Conservation (phyloP, 495 filamentous ascomycete genomes). For the Ascobolus immersus region DNA sequence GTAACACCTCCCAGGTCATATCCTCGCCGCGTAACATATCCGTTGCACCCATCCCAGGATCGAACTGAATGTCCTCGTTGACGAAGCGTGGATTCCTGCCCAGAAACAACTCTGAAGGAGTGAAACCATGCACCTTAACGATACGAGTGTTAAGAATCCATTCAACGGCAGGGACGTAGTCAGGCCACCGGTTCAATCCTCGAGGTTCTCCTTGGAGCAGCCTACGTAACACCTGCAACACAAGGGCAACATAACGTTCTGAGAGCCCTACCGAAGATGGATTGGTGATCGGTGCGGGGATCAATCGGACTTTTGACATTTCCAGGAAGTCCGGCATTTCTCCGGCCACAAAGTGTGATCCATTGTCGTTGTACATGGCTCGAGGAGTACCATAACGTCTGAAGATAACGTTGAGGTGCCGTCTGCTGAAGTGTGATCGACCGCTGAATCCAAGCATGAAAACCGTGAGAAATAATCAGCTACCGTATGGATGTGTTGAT, state of each 20-base stretch:
- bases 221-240: not conserved
- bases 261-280: not conserved
- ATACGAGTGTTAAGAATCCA: constrained; percentile 2
- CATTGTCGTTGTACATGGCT: constrained; percentile 2
- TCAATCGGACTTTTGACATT: not conserved
- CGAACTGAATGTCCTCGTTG: not conserved
- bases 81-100: not conserved
- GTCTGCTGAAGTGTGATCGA: not conserved
- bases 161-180: not conserved
- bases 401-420: not conserved
- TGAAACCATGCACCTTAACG: not conserved
- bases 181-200: not conserved
- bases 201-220: not conserved
- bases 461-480: not conserved
- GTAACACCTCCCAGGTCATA: too few species aligned
- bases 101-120: not conserved
- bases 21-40: not conserved
- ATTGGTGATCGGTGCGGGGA: not conserved
- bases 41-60: not conserved
- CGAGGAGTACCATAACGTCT: not conserved
- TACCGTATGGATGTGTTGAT: not conserved
- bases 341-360: constrained; percentile 1
- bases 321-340: not conserved
- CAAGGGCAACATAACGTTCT: constrained; percentile 2
- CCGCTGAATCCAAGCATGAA: not conserved